Evolutionary conservation across 306 rosid genomes (phyloP).

Genomic region (Elaeagnus macrophylla): DNA sequence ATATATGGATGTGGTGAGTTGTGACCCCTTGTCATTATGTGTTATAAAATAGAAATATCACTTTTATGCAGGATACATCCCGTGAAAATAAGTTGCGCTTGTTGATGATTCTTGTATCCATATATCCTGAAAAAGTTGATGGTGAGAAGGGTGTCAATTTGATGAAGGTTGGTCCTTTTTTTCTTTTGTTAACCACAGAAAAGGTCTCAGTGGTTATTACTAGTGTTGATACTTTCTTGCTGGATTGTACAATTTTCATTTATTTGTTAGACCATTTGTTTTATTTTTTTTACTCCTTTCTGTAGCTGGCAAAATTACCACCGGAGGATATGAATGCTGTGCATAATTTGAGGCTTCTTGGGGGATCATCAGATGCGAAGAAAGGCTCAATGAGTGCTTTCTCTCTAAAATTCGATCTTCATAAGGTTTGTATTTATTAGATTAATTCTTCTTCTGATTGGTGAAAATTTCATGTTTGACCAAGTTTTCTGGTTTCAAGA

Average conservation of each 20-base stretch:
- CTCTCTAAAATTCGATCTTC: conserved; percentile 75
- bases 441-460: neutral
- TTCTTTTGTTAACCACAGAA: conserved; percentile 10
- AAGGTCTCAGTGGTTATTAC: conserved; percentile 5
- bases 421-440: conserved; percentile 42
- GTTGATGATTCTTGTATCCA: conserved; percentile 83
- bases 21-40: conserved; percentile 22
- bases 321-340: conserved; percentile 66
- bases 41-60: conserved; percentile 1
- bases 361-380: conserved; percentile 57
- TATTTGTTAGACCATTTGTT: neutral
- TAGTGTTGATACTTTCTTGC: conserved; percentile 2
- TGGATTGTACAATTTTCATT: no score
- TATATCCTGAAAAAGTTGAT: conserved; percentile 88
- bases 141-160: conserved; percentile 85
- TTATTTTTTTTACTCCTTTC: neutral
- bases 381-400: conserved; percentile 48
- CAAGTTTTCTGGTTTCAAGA: conserved; percentile 40
- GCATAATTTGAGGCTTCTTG: conserved; percentile 64
- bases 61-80: conserved; percentile 61
- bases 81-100: conserved; percentile 90
- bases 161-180: conserved; percentile 73
- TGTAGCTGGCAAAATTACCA: conserved; percentile 66
- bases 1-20: neutral
- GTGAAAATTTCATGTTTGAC: conserved; percentile 22